phyloP scores from a whole-genome alignment of 495 filamentous ascomycete species.

The Xylaria grammica region DNA sequence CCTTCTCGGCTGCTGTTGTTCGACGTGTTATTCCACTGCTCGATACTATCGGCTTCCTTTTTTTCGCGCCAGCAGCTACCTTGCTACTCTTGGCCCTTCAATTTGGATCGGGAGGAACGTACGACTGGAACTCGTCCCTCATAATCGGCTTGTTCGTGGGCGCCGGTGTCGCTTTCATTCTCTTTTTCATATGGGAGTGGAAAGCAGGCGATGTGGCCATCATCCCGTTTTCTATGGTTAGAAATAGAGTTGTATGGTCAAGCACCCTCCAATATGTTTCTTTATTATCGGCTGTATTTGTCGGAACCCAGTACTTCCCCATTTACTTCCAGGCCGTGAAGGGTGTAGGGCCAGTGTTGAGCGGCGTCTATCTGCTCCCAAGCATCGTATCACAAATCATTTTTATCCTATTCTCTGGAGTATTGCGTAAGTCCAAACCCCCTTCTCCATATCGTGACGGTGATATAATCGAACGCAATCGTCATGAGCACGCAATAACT shows the following conservation, averaged over 20 bases:
- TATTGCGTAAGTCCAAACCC: constrained; percentile 44
- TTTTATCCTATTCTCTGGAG: constrained; percentile 54
- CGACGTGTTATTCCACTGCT: constrained; percentile 40
- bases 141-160: constrained; percentile 53
- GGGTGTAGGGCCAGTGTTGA: constrained; percentile 52
- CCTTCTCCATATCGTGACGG: constrained; percentile 35
- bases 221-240: constrained; percentile 41
- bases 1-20: constrained; percentile 27
- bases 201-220: constrained; percentile 55
- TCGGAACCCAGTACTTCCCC: constrained; percentile 54
- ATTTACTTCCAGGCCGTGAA: constrained; percentile 74
- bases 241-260: constrained; percentile 37
- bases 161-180: constrained; percentile 42
- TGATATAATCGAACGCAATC: not conserved
- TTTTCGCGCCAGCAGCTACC: constrained; percentile 56
- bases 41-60: constrained; percentile 54
- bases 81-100: constrained; percentile 58
- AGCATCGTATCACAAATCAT: constrained; percentile 57
- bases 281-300: constrained; percentile 35
- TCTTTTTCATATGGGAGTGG: constrained; percentile 55
- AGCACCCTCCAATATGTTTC: constrained; percentile 34
- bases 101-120: constrained; percentile 53
- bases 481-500: constrained; percentile 24
- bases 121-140: constrained; percentile 52
- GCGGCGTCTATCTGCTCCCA: constrained; percentile 59